Evolutionary conservation across 768 basidiomycete genomes (phyloP).

Genomic region (Mrakia gelida): DNA sequence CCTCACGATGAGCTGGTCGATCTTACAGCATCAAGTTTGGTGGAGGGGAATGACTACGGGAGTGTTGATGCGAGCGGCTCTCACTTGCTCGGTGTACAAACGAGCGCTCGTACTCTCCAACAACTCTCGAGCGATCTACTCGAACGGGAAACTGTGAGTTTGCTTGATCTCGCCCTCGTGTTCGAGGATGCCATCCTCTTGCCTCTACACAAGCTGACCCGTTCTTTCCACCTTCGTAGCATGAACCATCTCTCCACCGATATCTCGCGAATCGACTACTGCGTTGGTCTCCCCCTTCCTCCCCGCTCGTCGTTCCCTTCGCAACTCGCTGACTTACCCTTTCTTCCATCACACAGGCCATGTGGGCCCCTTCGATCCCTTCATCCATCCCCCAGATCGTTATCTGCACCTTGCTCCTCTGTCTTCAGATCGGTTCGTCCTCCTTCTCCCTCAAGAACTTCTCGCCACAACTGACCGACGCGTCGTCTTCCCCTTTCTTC

Average conservation of each 20-base stretch:
- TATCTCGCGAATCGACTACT: slow-evolving; percentile 86
- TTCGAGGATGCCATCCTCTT: background rate
- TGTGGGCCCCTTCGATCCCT: slow-evolving; percentile 9
- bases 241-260: slow-evolving; percentile 72
- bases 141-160: slow-evolving; percentile 67
- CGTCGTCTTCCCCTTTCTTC: slow-evolving; percentile 62
- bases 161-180: too few relatives aligned
- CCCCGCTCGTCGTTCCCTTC: background rate
- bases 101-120: slow-evolving; percentile 60
- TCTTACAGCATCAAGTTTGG: slow-evolving; percentile 28
- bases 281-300: slow-evolving; percentile 44
- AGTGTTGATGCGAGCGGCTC: slow-evolving; percentile 13
- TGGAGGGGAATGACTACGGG: slow-evolving; percentile 28
- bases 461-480: background rate
- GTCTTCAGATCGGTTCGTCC: slow-evolving; percentile 65
- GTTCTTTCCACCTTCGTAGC: background rate
- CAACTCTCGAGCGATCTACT: slow-evolving; percentile 69
- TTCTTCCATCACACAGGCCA: background rate
- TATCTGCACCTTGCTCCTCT: slow-evolving; percentile 69
- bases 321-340: background rate
- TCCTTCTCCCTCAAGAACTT: slow-evolving; percentile 35
- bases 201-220: background rate
- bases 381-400: slow-evolving; percentile 52
- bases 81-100: slow-evolving; percentile 27
- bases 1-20: slow-evolving; percentile 9